Evolutionary conservation across 768 basidiomycete species (phyloP), one percentile per base, ranked within the genome.

Genomic region (Leccinellum luteum): DNA sequence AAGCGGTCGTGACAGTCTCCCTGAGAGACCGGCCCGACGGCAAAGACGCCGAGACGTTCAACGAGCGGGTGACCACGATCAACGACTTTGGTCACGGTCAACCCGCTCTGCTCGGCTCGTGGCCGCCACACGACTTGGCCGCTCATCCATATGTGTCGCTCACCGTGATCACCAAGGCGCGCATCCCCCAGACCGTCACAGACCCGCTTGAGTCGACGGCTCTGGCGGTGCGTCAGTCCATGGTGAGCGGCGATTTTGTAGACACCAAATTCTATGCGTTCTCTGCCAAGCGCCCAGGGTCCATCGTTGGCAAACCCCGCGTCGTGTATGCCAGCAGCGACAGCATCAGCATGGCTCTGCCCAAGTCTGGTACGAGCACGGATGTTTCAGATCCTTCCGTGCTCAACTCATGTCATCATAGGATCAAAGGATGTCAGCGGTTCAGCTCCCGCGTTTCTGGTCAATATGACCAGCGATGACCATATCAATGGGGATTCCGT

Each of bases 251-350:
- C 8, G 64, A 68, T 41, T 69, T 70, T 41, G 52, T 69, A 1
- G 64, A 70, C 45, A 71, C 69, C 6, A 71, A 67, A 32, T 70
- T 73, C 38, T 62, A 73, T 14, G 71, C 28, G 27, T 69, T 66
- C 52, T 70, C 71, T 15, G 49, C 59, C 14, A 65, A 56, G 48
- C 49, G 57, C 23, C 21, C 53, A 2, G 50, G 60, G 12, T 8
- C 44, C 13, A 57, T 48, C 31, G 66, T 60, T 52, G 58, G 64
- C 23, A 65, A 34, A 14, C 70, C 68, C 2, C 70, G 66, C 28
- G 32, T 56, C 48, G 60, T 70, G 49, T 70, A 72, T 23, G 69
- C 58, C 41, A 70, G 66, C 19, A 60, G 19, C 3, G 28, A 35
- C n/a, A 64, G 68, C 52, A 52, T 64, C 6, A 51, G 59, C 15